phyloP scores from a whole-genome alignment of 2,329 filamentous ascomycete genomes.

The Fusarium nelsonii region DNA sequence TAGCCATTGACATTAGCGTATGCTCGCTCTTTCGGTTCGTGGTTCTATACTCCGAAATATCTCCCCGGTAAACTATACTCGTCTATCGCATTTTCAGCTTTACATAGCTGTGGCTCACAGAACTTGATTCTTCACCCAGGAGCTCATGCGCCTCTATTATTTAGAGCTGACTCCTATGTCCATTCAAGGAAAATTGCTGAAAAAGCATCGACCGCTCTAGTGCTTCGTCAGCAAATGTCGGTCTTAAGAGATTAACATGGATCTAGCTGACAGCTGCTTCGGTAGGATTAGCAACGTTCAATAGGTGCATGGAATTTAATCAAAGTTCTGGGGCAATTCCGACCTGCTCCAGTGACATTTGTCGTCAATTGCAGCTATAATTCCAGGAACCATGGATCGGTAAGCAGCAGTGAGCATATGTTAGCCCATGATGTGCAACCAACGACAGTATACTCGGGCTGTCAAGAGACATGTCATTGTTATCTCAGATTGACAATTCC shows the following conservation, averaged over 20 bases:
- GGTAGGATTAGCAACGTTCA: background rate
- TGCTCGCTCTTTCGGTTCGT: background rate
- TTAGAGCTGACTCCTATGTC: background rate
- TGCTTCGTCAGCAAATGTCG: slow-evolving; percentile 33
- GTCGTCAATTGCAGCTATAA: background rate
- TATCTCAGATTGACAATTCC: background rate
- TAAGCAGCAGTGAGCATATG: background rate
- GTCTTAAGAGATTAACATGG: background rate
- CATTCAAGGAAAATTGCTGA: slow-evolving; percentile 4
- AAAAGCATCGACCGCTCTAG: slow-evolving; percentile 6
- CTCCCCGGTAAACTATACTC: background rate
- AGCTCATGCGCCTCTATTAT: background rate
- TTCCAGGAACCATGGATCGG: background rate
- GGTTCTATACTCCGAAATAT: background rate
- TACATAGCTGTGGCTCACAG: background rate
- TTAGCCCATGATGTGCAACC: background rate
- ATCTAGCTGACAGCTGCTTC: slow-evolving; percentile 1
- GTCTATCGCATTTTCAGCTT: slow-evolving; percentile 2
- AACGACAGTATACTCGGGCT: background rate
- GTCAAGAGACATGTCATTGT: background rate
- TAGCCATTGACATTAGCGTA: background rate
- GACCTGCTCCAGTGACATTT: background rate
- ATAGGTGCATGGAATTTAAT: background rate
- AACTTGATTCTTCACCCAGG: background rate
- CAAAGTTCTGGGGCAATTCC: background rate